Base-by-base conservation (phyloP, 2,329 filamentous ascomycete genomes). In the Fusarium sp. region DNA sequence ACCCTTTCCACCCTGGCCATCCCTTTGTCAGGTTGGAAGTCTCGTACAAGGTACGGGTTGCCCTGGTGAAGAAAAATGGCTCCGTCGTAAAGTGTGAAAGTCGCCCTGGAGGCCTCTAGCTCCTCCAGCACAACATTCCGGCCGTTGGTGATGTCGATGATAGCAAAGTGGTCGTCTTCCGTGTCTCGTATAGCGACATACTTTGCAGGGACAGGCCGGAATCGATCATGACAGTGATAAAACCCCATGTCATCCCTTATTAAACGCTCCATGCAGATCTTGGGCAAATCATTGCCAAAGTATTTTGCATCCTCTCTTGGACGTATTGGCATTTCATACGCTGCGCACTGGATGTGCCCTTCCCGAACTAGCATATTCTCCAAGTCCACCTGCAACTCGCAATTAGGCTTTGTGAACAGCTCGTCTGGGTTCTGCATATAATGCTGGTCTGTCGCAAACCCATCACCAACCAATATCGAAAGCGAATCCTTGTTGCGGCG, bases 361-460 rank as follows among this genome's bases (percentile, higher is more conserved):
- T 98, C 96, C 1, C 96, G 84, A 8, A 98, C 91, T 6, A 98
- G 88, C 83, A 97, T 89, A 71, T 98, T 98, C 44, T 91, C 86
- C n/a, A 99, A 83, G 76, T 99, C 96, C 7, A 98, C 92, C 75
- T 96, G 94, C 4, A 98, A 83, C 77, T 93, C 92, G 70, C 91
- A 92, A 69, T 98, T 97, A 0, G 94, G 94, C 74, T 93, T 93
- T 0, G 92, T 96, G 79, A 98, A 95, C 24, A 99, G 91, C 78
- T 97, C 93, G 66, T 96, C 91, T 0, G 96, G 96, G 69, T 98
- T 97, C 66, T 93, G 89, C 96, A 99, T 99, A 79, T 97, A 99
- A 77, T 97, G 90, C 77, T 99, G 96, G 77, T 99, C 96, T 0
- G 93, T 93, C 5, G 94, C 90, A 70, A 96, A 97, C 68, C 90